Base-by-base conservation (phyloP, 2,329 filamentous ascomycete genomes). In the Sclerotinia sclerotiorum region DNA sequence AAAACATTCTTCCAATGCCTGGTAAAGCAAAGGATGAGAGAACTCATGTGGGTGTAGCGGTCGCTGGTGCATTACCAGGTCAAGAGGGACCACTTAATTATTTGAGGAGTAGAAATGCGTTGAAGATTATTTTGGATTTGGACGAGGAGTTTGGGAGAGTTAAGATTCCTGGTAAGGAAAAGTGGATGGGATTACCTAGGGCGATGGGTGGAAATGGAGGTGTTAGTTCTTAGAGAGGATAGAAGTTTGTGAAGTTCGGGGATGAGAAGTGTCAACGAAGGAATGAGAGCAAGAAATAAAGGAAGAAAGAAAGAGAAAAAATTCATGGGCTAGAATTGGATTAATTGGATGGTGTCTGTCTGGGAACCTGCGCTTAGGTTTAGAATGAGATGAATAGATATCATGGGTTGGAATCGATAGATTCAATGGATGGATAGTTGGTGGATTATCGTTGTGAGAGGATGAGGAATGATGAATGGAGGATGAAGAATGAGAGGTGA, bases 91-190 rank as follows among this genome's bases (percentile, higher is more conserved):
- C 77, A 21, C 67, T 79, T 70, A 87, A 88, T 42, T 90, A 90
- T 77, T 79, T 91, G 72, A 82, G 89, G 74, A 96, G 92, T 80
- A 85, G 93, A 70, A 98, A 97, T 78, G 94, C 94, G 15, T 84
- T 98, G 74, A 97, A 97, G 85, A 92, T 97, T 75, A 94, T 98
- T 75, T 87, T 97, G 61, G 94, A 98, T 79, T 83, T 98, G 70
- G 94, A 98, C 78, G 90, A 95, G 81, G 91, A 96, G 78, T 97
- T 98, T 83, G 94, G 94, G 82, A 73, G 80, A 15, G 61, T 65
- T 24, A 75, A 70, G 69, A 52, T 72, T 24, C 73, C 72, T 1
- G 72, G 73, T 13, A 72, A 69, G 69, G 72, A 76, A 67, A 72
- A 70, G 35, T 78, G 76, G 76, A 71, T 68, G 68, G 58, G 32